Conservation (phyloP, 179 eudicot genomes). For the Silene coronaria region DNA sequence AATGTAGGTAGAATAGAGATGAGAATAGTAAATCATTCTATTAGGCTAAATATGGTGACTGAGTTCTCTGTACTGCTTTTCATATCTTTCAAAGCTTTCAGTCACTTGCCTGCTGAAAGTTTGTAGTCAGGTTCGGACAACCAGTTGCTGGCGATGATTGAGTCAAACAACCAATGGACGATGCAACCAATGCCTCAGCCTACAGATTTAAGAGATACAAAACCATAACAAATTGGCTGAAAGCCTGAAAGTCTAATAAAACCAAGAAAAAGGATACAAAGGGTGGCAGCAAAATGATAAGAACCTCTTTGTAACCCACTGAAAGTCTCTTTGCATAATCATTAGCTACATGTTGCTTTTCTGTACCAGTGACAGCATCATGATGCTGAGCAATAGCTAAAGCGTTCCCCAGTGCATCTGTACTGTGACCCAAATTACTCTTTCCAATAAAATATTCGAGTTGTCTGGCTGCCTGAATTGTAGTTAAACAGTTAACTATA, state of each 20-base stretch:
- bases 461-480: slow-evolving; percentile 82
- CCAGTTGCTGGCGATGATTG: slow-evolving; percentile 46
- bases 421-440: slow-evolving; percentile 53
- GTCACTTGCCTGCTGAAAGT: slow-evolving; percentile 66
- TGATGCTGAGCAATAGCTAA: slow-evolving; percentile 95
- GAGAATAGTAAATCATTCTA: background rate
- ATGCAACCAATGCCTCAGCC: slow-evolving; percentile 76
- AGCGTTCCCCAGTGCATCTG: slow-evolving; percentile 73
- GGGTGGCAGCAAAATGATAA: slow-evolving; percentile 5
- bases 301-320: slow-evolving; percentile 78
- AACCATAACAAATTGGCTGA: slow-evolving; percentile 4
- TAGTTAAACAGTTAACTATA: background rate
- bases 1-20: slow-evolving; percentile 12
- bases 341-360: slow-evolving; percentile 86
- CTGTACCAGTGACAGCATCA: slow-evolving; percentile 90
- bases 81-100: background rate
- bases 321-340: slow-evolving; percentile 90
- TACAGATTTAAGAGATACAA: slow-evolving; percentile 26
- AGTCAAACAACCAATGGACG: slow-evolving; percentile 65
- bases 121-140: slow-evolving; percentile 43
- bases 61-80: background rate
- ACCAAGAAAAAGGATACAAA: background rate
- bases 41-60: background rate
- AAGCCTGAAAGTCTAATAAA: slow-evolving; percentile 2
- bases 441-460: slow-evolving; percentile 71